A percentile compares a stretch with the other conserved stretches of the same genome.
phyloP scores from a whole-genome alignment of 2,329 filamentous ascomycete species.

The Cladobotryum mycophilum region DNA sequence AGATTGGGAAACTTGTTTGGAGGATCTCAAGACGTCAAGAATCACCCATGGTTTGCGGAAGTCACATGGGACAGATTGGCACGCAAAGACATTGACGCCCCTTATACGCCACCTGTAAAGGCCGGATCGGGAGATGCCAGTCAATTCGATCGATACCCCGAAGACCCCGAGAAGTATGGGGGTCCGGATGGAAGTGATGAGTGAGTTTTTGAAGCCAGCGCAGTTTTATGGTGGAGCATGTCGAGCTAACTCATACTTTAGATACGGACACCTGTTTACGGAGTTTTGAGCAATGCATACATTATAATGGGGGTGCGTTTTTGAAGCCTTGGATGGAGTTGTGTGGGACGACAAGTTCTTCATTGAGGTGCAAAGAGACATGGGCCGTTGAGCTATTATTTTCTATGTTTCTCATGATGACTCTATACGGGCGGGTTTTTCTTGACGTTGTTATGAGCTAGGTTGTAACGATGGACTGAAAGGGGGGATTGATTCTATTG shows the following conservation, averaged over 20 bases:
- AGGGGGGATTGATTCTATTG: conserved; percentile 3
- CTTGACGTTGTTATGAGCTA: background rate
- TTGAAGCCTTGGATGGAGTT: background rate
- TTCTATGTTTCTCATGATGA: background rate
- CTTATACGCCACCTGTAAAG: conserved; percentile 92
- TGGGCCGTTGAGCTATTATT: background rate
- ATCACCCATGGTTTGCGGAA: conserved; percentile 92
- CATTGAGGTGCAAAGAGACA: background rate
- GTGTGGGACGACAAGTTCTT: conserved; percentile 1
- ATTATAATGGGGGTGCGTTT: background rate
- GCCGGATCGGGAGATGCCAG: conserved; percentile 91
- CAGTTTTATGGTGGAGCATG: background rate
- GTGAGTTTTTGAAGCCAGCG: conserved; percentile 54
- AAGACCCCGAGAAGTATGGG: conserved; percentile 92
- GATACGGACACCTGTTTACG: conserved; percentile 67
- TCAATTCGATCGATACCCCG: conserved; percentile 96
- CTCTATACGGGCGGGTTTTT: background rate
- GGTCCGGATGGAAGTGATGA: conserved; percentile 65
- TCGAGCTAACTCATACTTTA: conserved; percentile 27
- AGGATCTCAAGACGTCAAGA: conserved; percentile 87
- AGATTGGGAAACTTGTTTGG: conserved; percentile 89
- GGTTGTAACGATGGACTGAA: conserved; percentile 4
- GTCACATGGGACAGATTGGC: conserved; percentile 95
- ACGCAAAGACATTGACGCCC: conserved; percentile 95
- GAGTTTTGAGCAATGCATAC: conserved; percentile 54